Percentiles rank a stretch among this genome's conserved stretches.
phyloP scores from a whole-genome alignment of 2,329 filamentous ascomycete genomes.

The Fusarium phyllophilum region DNA sequence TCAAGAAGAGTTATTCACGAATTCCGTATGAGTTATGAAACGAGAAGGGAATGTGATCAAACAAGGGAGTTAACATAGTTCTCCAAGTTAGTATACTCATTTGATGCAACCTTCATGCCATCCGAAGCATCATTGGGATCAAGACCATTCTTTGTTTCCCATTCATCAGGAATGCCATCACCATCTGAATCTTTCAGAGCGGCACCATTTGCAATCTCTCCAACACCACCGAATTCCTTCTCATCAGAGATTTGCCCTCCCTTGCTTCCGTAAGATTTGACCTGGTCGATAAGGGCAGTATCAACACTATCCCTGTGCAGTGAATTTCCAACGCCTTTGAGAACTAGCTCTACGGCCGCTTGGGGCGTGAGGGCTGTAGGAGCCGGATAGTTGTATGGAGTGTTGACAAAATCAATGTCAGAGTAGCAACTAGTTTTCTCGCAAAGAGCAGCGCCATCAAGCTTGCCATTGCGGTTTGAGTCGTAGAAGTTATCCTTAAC shows the following conservation, averaged over 20 bases:
- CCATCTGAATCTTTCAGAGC: slow-evolving; percentile 56
- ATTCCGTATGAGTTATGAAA: background rate
- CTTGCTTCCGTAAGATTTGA: slow-evolving; percentile 56
- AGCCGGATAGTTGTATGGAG: slow-evolving; percentile 55
- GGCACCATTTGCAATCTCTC: slow-evolving; percentile 51
- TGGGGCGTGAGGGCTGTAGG: slow-evolving; percentile 52
- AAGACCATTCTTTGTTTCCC: slow-evolving; percentile 56
- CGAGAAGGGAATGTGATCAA: background rate
- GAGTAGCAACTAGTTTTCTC: slow-evolving; percentile 57
- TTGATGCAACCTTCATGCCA: slow-evolving; percentile 53
- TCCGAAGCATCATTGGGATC: slow-evolving; percentile 52
- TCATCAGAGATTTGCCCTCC: slow-evolving; percentile 60
- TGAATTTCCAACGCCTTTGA: slow-evolving; percentile 54
- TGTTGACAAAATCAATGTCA: slow-evolving; percentile 54
- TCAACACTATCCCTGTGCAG: slow-evolving; percentile 58
- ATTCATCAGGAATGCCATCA: slow-evolving; percentile 62
- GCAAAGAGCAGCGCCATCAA: slow-evolving; percentile 59
- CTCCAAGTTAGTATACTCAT: slow-evolving; percentile 59
- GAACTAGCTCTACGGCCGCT: slow-evolving; percentile 54
- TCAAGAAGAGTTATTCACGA: background rate
- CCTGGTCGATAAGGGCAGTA: slow-evolving; percentile 53
- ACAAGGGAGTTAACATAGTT: slow-evolving; percentile 62
- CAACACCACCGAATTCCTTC: slow-evolving; percentile 54
- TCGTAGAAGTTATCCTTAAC: slow-evolving; percentile 64
- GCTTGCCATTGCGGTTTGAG: slow-evolving; percentile 57